Conservation (phyloP, 2,329 filamentous ascomycete species). For the Talaromyces albobiverticillius region DNA sequence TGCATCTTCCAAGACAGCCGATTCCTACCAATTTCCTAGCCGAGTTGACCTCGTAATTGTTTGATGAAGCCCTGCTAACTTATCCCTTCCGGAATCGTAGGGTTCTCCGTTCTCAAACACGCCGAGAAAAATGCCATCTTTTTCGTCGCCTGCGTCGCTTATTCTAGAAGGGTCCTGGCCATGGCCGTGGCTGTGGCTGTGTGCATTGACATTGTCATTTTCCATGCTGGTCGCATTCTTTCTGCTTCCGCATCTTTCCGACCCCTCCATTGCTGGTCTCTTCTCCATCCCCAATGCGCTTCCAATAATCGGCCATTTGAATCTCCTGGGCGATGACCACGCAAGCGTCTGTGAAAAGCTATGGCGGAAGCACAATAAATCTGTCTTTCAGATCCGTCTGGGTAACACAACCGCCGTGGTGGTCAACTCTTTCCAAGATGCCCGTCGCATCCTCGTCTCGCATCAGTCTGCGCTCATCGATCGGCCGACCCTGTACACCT, state of each 20-base stretch:
- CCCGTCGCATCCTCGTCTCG: constrained; percentile 64
- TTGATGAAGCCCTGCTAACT: not conserved
- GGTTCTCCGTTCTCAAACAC: not conserved
- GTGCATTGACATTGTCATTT: not conserved
- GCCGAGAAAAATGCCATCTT: not conserved
- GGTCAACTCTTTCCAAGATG: constrained; percentile 69
- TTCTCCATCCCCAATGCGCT: no score
- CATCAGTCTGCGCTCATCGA: constrained; percentile 72
- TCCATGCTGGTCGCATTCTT: not conserved
- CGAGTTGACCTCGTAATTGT: not conserved
- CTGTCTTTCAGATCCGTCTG: constrained; percentile 54
- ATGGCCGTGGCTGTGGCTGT: constrained; percentile 1
- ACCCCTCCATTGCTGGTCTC: not conserved
- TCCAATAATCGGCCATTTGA: no score
- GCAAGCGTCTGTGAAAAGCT: constrained; percentile 51
- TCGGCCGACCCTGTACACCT: constrained; percentile 70
- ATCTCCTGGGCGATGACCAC: constrained; percentile 55
- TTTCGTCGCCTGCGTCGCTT: not conserved
- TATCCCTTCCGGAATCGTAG: not conserved
- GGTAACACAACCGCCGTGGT: constrained; percentile 61
- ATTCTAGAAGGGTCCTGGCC: not conserved
- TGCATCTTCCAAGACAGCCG: no score
- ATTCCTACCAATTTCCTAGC: not conserved
- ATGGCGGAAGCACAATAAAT: constrained; percentile 48
- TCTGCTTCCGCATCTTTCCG: not conserved